Evolutionary conservation across 352 stramenopile genomes (phyloP).

Genomic region (Peronospora belbahrii): DNA sequence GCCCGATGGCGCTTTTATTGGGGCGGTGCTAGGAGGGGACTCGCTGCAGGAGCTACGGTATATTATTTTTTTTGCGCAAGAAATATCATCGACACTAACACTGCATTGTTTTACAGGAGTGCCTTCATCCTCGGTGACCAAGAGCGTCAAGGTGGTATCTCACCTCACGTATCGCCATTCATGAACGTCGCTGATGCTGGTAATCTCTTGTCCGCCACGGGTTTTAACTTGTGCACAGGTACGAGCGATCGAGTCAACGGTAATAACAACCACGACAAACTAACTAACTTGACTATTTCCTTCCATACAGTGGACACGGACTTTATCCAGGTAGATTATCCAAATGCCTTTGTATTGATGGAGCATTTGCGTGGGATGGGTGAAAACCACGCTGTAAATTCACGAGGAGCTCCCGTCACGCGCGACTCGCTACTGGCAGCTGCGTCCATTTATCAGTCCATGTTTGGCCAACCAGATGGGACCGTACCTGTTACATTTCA

Average conservation of each 20-base stretch:
- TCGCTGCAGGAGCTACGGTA: slow-evolving; percentile 93
- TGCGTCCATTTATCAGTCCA: slow-evolving; percentile 92
- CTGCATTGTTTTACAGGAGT: slow-evolving; percentile 35
- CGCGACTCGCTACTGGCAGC: slow-evolving; percentile 91
- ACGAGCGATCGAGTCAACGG: not conserved
- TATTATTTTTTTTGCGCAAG: not conserved
- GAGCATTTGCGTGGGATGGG: slow-evolving; percentile 94
- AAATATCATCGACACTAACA: not conserved
- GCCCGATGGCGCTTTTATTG: slow-evolving; percentile 95
- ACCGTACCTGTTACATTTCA: slow-evolving; percentile 93
- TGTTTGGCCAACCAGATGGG: slow-evolving; percentile 84
- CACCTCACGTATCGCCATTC: slow-evolving; percentile 92
- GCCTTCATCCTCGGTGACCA: slow-evolving; percentile 92
- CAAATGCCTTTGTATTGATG: slow-evolving; percentile 93
- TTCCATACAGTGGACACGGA: slow-evolving; percentile 90
- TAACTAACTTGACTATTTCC: not conserved
- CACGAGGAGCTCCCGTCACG: slow-evolving; percentile 49
- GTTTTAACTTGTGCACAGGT: slow-evolving; percentile 92
- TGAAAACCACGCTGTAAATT: slow-evolving; percentile 89
- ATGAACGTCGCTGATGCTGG: slow-evolving; percentile 93
- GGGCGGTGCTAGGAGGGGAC: slow-evolving; percentile 91
- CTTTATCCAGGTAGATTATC: slow-evolving; percentile 91
- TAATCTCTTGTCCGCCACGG: slow-evolving; percentile 85
- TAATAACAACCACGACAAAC: not conserved
- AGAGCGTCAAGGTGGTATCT: slow-evolving; percentile 92